These are phyloP conservation scores for Uronychia setigera DNA, from an alignment of 73 alveolate species.

Conservation along the genomic window DNA sequence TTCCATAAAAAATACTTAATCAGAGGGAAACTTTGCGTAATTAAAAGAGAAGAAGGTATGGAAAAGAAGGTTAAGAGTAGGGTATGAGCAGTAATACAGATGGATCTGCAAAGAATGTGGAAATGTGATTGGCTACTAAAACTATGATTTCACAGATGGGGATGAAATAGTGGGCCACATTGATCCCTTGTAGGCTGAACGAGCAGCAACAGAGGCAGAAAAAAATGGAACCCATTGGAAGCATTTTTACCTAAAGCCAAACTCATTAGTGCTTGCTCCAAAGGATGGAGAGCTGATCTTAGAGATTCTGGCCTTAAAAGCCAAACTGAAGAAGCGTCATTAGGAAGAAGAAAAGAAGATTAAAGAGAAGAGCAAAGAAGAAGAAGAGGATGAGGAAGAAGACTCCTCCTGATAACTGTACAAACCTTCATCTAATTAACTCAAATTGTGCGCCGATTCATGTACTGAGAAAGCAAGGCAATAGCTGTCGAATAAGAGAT, in stretches of 20 bases:
- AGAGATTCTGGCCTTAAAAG: background rate
- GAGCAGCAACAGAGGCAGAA: background rate
- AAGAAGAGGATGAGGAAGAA: too few relatives aligned
- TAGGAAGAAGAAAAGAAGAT: background rate
- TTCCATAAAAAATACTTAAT: background rate
- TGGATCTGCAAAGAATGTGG: background rate
- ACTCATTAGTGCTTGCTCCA: background rate
- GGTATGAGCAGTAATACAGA: background rate
- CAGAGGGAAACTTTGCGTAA: background rate
- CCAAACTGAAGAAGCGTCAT: background rate
- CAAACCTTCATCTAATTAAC: too few relatives aligned
- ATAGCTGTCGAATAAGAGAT: background rate
- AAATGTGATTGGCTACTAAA: background rate
- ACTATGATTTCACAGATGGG: background rate
- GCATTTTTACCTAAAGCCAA: background rate
- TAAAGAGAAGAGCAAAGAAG: too few relatives aligned
- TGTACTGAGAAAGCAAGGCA: background rate
- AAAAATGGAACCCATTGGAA: background rate
- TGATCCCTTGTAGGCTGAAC: background rate
- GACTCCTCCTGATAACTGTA: too few relatives aligned
- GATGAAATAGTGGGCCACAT: background rate
- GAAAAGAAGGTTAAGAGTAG: background rate
- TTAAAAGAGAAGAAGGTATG: background rate
- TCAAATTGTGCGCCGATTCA: too few relatives aligned
- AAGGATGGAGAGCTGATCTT: background rate